Conservation (phyloP, 306 rosid genomes). For the Abrus pulchellus region DNA sequence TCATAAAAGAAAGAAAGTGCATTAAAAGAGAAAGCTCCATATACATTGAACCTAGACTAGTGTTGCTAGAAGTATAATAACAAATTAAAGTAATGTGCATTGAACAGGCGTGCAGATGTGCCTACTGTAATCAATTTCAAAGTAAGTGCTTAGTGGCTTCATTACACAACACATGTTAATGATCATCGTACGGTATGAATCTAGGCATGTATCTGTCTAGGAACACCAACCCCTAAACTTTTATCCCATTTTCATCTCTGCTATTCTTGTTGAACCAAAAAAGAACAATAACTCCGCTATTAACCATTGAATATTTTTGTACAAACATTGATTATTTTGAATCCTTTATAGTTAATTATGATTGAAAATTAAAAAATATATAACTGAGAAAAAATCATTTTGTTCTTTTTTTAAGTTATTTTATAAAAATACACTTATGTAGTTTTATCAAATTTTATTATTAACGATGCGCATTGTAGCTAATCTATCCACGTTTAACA, state of each 20-base stretch:
- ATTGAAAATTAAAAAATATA: no score
- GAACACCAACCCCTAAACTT: slow-evolving; percentile 24
- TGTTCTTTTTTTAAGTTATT: no score
- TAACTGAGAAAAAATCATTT: no score
- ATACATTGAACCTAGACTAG: slow-evolving; percentile 39
- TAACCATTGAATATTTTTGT: no score
- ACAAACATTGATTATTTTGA: no score
- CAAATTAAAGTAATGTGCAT: background rate
- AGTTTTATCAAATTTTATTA: background rate
- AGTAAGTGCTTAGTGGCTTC: background rate
- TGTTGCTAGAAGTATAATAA: background rate
- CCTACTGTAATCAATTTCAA: background rate
- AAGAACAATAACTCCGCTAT: no score
- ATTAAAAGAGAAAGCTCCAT: background rate
- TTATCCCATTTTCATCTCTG: background rate
- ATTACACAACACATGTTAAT: background rate
- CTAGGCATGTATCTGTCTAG: slow-evolving; percentile 14
- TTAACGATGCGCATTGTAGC: background rate
- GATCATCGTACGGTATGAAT: background rate
- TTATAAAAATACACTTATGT: background rate
- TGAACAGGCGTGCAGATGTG: slow-evolving; percentile 23
- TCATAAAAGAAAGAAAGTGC: background rate
- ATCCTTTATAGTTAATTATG: no score
- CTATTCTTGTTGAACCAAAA: no score
- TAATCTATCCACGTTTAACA: background rate